Percentiles rank a stretch among this genome's conserved stretches.
These are phyloP conservation scores for Cryptococcus sp. DNA, from an alignment of 1,284 basidiomycete genomes.

Conservation along the genomic window DNA sequence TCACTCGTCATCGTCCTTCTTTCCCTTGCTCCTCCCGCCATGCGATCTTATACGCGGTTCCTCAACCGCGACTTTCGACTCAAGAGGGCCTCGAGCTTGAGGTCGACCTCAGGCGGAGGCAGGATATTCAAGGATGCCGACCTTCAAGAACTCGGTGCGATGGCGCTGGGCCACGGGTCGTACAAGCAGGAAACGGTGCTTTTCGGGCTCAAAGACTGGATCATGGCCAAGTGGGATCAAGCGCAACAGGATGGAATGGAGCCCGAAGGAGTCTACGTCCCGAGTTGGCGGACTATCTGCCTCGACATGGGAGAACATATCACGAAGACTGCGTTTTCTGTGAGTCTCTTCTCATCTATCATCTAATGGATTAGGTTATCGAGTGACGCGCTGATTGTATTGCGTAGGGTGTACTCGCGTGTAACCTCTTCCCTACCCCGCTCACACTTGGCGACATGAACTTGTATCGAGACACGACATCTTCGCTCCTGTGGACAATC, in stretches of 20 bases:
- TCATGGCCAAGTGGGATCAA: conserved; percentile 68
- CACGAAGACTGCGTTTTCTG: conserved; percentile 26
- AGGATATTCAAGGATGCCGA: too few relatives aligned
- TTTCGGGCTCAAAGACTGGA: conserved; percentile 79
- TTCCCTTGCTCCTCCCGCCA: too few relatives aligned
- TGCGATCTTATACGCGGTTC: too few relatives aligned
- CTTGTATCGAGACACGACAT: conserved; percentile 73
- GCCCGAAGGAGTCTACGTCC: conserved; percentile 4
- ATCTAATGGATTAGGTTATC: too few relatives aligned
- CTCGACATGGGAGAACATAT: conserved; percentile 19
- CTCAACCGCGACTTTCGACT: too few relatives aligned
- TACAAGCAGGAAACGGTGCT: conserved; percentile 74
- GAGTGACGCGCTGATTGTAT: background rate
- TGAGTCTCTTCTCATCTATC: conserved; percentile 4
- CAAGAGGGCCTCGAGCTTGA: too few relatives aligned
- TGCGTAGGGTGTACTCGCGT: background rate
- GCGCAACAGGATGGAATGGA: background rate
- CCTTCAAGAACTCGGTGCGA: too few relatives aligned
- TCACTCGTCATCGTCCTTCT: too few relatives aligned
- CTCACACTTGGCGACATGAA: conserved; percentile 71
- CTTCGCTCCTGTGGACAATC: conserved; percentile 66
- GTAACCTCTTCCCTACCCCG: conserved; percentile 58
- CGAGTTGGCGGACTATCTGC: conserved; percentile 5
- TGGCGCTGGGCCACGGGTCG: conserved; percentile 62
- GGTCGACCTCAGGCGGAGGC: too few relatives aligned